Conservation (phyloP, 371 early-diverging fungal species). For the Catenaria anguillulae region DNA sequence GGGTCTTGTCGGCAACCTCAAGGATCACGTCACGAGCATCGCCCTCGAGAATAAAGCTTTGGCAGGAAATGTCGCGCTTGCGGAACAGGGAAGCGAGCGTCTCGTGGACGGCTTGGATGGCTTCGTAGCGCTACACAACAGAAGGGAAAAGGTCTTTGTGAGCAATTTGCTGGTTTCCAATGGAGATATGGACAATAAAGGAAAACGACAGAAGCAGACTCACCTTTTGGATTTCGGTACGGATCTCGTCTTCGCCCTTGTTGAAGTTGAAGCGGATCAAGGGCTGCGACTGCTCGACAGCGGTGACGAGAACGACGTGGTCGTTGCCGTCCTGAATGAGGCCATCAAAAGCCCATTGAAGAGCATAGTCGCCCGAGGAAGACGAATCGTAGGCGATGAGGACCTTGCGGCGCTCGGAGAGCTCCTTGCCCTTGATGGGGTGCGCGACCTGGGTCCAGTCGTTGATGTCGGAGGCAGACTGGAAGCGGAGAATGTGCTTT, state of each 20-base stretch:
- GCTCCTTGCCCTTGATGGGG: background rate
- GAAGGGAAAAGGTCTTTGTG: no score
- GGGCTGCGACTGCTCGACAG: background rate
- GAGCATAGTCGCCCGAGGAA: background rate
- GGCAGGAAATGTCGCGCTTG: background rate
- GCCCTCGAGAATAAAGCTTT: background rate
- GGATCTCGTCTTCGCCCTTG: background rate
- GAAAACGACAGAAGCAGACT: no score
- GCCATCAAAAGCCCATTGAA: slow-evolving; percentile 1
- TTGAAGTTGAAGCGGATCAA: background rate
- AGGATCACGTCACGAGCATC: slow-evolving; percentile 7
- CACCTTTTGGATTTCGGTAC: background rate
- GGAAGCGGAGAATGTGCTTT: background rate
- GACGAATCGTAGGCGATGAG: slow-evolving; percentile 3
- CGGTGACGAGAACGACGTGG: background rate
- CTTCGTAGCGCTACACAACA: background rate
- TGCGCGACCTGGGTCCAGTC: no score
- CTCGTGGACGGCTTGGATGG: background rate
- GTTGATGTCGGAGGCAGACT: background rate
- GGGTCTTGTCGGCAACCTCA: background rate
- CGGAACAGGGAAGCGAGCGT: background rate
- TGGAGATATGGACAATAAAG: no score
- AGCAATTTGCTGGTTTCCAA: no score
- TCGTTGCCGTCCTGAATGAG: background rate
- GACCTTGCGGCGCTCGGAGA: slow-evolving; percentile 3